A percentile compares a stretch with the other conserved stretches of the same genome.
These are phyloP conservation scores for Eustoma russellianum DNA, from an alignment of 257 asterid genomes.

Conservation along the genomic window DNA sequence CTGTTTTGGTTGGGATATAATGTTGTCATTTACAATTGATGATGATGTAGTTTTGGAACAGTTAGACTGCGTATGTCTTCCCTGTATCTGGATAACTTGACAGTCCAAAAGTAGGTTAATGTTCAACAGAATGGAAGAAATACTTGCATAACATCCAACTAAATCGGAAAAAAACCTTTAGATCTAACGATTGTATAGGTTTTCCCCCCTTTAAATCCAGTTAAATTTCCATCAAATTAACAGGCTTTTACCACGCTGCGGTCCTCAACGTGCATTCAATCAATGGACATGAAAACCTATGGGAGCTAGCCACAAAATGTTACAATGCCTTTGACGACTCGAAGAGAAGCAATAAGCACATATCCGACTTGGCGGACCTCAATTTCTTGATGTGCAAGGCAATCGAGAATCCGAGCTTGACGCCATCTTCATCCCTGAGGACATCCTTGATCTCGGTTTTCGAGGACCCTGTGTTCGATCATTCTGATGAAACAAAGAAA, in stretches of 20 bases:
- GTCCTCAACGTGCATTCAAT: constrained; percentile 42
- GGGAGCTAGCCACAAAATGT: constrained; percentile 41
- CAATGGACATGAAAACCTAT: constrained; percentile 32
- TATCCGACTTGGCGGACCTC: constrained; percentile 60
- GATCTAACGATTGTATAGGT: no score
- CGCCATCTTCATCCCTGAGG: constrained; percentile 44
- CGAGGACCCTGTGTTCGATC: constrained; percentile 59
- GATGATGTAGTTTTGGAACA: no score
- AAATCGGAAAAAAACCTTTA: no score
- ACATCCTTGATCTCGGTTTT: constrained; percentile 51
- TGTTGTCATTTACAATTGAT: no score
- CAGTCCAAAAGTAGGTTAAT: no score
- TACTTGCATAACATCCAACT: no score
- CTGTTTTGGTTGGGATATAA: no score
- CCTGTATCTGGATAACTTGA: no score
- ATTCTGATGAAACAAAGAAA: constrained; percentile 16
- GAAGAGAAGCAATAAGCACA: constrained; percentile 47
- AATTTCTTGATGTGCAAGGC: constrained; percentile 60
- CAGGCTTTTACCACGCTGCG: constrained; percentile 61
- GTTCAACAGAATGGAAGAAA: background rate
- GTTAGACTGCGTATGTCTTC: no score
- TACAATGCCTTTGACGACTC: constrained; percentile 26
- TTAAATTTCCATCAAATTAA: background rate
- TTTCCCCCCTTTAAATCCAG: no score
- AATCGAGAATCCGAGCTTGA: constrained; percentile 54